phyloP scores from a whole-genome alignment of 2,329 filamentous ascomycete genomes.

The Annulohypoxylon truncatum region DNA sequence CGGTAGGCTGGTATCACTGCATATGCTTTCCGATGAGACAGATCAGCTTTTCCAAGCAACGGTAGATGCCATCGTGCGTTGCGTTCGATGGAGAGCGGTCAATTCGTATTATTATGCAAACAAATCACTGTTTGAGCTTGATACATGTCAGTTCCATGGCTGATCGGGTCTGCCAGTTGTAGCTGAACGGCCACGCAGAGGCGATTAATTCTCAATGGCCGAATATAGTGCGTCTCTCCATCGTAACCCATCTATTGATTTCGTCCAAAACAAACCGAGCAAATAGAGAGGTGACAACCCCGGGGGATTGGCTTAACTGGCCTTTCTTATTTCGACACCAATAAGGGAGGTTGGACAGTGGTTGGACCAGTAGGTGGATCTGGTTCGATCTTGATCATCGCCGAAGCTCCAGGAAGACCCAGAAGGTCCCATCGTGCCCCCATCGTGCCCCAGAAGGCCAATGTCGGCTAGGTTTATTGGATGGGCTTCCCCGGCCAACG shows the following conservation, averaged over 20 bases:
- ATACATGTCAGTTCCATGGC: constrained; percentile 33
- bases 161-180: background rate
- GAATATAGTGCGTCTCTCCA: constrained; percentile 12
- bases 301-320: constrained; percentile 6
- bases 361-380: constrained; percentile 18
- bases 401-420: background rate
- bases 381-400: constrained; percentile 36
- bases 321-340: constrained; percentile 22
- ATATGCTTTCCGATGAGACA: background rate
- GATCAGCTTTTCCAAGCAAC: constrained; percentile 9
- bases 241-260: constrained; percentile 5
- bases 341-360: constrained; percentile 29
- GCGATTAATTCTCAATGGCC: constrained; percentile 24
- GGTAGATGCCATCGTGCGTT: constrained; percentile 19
- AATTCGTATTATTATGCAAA: constrained; percentile 32
- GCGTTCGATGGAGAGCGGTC: constrained; percentile 17
- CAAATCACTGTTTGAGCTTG: constrained; percentile 29
- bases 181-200: constrained; percentile 1
- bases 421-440: background rate
- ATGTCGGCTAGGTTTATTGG: constrained; percentile 27
- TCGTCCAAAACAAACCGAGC: constrained; percentile 7
- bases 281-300: constrained; percentile 25
- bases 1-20: constrained; percentile 9
- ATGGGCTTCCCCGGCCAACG: constrained; percentile 34
- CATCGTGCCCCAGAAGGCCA: background rate